phyloP scores from a whole-genome alignment of 352 stramenopile species.

The Pythium aphanidermatum region DNA sequence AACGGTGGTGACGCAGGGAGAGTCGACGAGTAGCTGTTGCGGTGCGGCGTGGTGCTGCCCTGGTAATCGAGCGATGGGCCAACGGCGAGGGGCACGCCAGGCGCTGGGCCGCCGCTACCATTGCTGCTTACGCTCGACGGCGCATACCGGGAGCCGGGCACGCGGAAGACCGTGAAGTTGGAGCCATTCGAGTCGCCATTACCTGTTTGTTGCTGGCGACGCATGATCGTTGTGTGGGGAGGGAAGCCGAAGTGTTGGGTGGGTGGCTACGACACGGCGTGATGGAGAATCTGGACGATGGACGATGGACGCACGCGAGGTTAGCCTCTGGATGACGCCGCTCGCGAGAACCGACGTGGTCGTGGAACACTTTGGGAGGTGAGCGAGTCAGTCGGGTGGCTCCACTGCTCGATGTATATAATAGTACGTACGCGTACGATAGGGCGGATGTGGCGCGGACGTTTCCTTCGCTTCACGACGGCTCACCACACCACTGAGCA shows the following conservation, averaged over 20 bases:
- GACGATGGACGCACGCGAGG: constrained; percentile 3
- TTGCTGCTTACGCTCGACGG: constrained; percentile 21
- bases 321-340: not conserved
- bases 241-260: not conserved
- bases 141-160: constrained; percentile 28
- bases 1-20: constrained; percentile 18
- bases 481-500: too few species aligned
- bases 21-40: constrained; percentile 21
- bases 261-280: not conserved
- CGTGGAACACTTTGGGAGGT: too few species aligned
- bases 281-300: constrained; percentile 8
- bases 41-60: not conserved
- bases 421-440: too few species aligned
- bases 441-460: too few species aligned
- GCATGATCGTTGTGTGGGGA: constrained; percentile 1
- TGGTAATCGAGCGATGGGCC: constrained; percentile 14
- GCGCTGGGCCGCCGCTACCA: not conserved
- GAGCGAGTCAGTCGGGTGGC: too few species aligned
- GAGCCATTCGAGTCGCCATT: constrained; percentile 4
- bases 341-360: too few species aligned
- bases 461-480: too few species aligned
- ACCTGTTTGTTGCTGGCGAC: constrained; percentile 12
- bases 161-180: constrained; percentile 66
- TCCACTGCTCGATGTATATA: too few species aligned
- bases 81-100: constrained; percentile 14